Conservation (phyloP, 352 stramenopile species). For the Pythium guiyangense region DNA sequence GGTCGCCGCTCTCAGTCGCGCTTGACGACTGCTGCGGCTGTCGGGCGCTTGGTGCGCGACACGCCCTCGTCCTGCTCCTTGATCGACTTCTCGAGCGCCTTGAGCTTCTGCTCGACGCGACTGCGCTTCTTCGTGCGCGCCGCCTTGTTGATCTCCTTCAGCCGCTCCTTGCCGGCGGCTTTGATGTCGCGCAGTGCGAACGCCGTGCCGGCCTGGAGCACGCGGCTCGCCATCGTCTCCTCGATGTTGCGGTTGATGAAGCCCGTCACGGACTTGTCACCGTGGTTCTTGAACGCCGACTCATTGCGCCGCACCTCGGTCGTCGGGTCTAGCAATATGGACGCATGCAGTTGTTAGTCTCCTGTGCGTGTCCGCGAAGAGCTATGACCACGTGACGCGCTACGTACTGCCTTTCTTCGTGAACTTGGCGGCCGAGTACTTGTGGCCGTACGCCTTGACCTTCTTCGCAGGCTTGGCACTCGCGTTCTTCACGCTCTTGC, state of each 20-base stretch:
- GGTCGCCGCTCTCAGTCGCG: slow-evolving; percentile 1
- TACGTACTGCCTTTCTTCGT: slow-evolving; percentile 86
- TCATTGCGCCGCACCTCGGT: slow-evolving; percentile 72
- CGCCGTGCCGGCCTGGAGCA: slow-evolving; percentile 64
- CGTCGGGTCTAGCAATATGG: slow-evolving; percentile 70
- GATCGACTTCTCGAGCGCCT: slow-evolving; percentile 71
- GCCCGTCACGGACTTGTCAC: slow-evolving; percentile 67
- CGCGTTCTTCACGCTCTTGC: slow-evolving; percentile 73
- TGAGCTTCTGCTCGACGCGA: slow-evolving; percentile 77
- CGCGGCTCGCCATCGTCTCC: slow-evolving; percentile 81
- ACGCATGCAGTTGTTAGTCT: too few species aligned
- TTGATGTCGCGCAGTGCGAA: slow-evolving; percentile 65
- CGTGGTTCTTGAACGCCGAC: slow-evolving; percentile 70
- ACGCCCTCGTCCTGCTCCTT: slow-evolving; percentile 71
- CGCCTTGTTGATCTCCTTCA: slow-evolving; percentile 83
- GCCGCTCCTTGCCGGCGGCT: slow-evolving; percentile 66
- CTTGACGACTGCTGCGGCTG: slow-evolving; percentile 33
- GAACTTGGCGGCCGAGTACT: slow-evolving; percentile 79
- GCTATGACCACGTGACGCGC: not conserved
- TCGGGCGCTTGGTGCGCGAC: slow-evolving; percentile 37
- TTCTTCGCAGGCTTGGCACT: slow-evolving; percentile 70
- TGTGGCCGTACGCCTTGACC: slow-evolving; percentile 66
- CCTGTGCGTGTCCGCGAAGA: too few species aligned
- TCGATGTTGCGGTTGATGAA: slow-evolving; percentile 89
- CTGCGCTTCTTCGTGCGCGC: slow-evolving; percentile 84